Evolutionary conservation across 768 basidiomycete genomes (phyloP).

Genomic region (Boletus patriciae): DNA sequence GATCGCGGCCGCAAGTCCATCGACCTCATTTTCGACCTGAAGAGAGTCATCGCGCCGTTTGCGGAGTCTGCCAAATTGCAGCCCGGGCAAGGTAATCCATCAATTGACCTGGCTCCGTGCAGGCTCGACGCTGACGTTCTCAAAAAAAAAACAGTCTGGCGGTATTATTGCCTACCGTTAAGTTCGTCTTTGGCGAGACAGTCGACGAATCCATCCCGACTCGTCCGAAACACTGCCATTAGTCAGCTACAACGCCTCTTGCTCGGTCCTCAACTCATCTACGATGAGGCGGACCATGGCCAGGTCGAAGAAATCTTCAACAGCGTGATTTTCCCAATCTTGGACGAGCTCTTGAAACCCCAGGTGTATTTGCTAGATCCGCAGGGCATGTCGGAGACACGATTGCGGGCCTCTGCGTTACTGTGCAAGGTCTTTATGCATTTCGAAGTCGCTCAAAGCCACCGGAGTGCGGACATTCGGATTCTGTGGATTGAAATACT

Average conservation of each 20-base stretch:
- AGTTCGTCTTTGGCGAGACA: conserved; percentile 74
- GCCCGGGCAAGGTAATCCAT: conserved; percentile 31
- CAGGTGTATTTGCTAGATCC: conserved; percentile 79
- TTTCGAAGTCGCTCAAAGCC: conserved; percentile 73
- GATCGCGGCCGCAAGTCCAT: conserved; percentile 82
- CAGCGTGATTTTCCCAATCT: conserved; percentile 82
- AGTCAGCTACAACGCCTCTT: conserved; percentile 81
- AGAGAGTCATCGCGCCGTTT: conserved; percentile 61
- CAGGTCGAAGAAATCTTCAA: conserved; percentile 87
- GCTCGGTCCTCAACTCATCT: conserved; percentile 68
- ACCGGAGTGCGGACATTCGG: conserved; percentile 59
- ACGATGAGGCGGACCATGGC: conserved; percentile 54
- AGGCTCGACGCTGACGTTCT: conserved; percentile 4
- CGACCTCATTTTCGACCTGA: conserved; percentile 74
- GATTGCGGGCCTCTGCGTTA: conserved; percentile 83
- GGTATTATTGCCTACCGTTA: conserved; percentile 70
- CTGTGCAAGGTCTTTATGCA: conserved; percentile 97
- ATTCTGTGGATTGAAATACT: conserved; percentile 87
- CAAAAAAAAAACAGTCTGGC: conserved; percentile 63
- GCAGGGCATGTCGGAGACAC: conserved; percentile 86
- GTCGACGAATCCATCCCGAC: conserved; percentile 78
- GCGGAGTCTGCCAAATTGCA: conserved; percentile 47
- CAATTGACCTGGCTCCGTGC: not conserved
- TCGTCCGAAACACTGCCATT: conserved; percentile 80
- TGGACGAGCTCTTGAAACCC: conserved; percentile 88